Evolutionary conservation across 306 rosid species (phyloP).

Genomic region (Sesbania bispinosa): DNA sequence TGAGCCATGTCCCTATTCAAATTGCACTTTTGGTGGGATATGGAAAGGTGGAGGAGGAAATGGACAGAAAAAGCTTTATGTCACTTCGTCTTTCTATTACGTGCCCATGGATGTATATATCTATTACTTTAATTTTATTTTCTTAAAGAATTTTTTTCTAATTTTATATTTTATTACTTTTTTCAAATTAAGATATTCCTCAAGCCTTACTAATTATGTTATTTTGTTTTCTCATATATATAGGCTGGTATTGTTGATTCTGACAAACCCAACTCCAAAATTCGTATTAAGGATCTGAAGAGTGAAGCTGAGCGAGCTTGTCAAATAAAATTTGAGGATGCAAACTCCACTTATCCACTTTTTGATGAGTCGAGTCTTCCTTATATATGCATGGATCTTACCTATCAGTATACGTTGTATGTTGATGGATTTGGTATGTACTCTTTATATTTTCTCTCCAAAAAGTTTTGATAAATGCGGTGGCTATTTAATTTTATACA

Average conservation of each 20-base stretch:
- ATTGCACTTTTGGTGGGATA: constrained; percentile 76
- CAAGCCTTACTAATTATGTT: neutral
- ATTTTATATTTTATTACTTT: no score
- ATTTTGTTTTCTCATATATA: neutral
- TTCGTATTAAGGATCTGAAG: constrained; percentile 39
- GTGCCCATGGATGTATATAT: constrained; percentile 46
- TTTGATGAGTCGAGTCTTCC: constrained; percentile 27
- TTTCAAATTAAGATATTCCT: no score
- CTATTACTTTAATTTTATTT: neutral
- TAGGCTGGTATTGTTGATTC: constrained; percentile 59
- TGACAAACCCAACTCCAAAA: constrained; percentile 30
- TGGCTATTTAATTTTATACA: no score
- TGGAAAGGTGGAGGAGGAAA: constrained; percentile 87
- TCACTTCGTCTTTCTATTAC: constrained; percentile 76
- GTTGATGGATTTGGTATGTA: constrained; percentile 74
- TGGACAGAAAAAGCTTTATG: constrained; percentile 56
- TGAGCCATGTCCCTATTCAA: constrained; percentile 48
- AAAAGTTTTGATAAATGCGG: no score
- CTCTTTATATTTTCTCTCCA: no score
- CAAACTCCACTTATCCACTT: constrained; percentile 33
- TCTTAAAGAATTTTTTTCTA: neutral
- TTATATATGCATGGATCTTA: constrained; percentile 67
- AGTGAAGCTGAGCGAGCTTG: constrained; percentile 61
- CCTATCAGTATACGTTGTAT: constrained; percentile 51
- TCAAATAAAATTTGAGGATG: constrained; percentile 39